These are phyloP conservation scores for Kluyveromyces wickerhamii DNA, from an alignment of 805 yeast species.

Conservation along the genomic window DNA sequence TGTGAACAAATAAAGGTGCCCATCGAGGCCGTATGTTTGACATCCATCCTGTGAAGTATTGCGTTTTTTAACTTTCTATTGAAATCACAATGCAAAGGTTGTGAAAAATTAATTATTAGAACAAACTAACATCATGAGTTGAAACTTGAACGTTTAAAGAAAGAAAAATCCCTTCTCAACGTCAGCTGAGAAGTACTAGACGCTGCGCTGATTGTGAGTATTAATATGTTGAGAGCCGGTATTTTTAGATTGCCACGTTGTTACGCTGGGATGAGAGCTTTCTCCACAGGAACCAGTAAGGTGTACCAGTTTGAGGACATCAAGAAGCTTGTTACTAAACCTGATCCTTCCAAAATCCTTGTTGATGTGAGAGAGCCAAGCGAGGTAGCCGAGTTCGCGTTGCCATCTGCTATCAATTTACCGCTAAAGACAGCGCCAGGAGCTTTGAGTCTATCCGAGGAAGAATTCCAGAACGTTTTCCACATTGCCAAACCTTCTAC, in stretches of 20 bases:
- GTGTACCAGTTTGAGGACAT: constrained; percentile 44
- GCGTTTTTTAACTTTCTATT: too few relatives aligned
- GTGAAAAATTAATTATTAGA: too few relatives aligned
- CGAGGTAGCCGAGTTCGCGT: constrained; percentile 63
- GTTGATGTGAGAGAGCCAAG: constrained; percentile 92
- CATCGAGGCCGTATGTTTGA: too few relatives aligned
- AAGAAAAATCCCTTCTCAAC: too few relatives aligned
- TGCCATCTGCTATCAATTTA: constrained; percentile 78
- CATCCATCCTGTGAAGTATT: too few relatives aligned
- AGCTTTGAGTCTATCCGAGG: constrained; percentile 70
- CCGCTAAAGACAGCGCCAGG: constrained; percentile 91
- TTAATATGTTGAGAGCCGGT: constrained; percentile 3
- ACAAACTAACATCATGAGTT: too few relatives aligned
- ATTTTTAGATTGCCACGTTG: not conserved
- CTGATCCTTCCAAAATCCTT: constrained; percentile 45
- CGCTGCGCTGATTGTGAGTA: too few relatives aligned
- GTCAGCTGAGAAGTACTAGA: too few relatives aligned
- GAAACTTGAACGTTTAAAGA: too few relatives aligned
- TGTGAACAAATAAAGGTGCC: too few relatives aligned
- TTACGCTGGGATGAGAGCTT: constrained; percentile 8
- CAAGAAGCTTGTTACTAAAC: constrained; percentile 38
- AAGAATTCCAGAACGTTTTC: constrained; percentile 73
- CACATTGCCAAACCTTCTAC: constrained; percentile 72
- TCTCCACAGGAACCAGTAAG: constrained; percentile 33
- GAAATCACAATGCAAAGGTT: too few relatives aligned